Evolutionary conservation across 2,329 filamentous ascomycete genomes (phyloP).

Genomic region (Neurospora crassa): DNA sequence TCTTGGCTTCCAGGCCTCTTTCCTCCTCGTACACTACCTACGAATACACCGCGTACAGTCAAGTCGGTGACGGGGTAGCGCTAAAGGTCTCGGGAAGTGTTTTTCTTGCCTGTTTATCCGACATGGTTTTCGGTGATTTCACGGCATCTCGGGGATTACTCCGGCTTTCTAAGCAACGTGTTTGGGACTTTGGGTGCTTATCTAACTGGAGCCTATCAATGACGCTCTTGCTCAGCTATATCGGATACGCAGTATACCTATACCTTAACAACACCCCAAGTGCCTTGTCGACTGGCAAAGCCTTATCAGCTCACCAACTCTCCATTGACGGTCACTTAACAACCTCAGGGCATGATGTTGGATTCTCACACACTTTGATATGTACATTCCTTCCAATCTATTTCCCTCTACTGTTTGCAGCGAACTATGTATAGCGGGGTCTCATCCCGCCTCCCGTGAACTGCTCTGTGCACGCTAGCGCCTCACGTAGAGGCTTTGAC

Average conservation of each 20-base stretch:
- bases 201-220: background rate
- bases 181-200: background rate
- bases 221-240: background rate
- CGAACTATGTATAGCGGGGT: background rate
- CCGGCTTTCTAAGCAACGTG: background rate
- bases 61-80: background rate
- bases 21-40: background rate
- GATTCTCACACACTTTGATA: background rate
- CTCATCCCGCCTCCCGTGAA: background rate
- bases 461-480: background rate
- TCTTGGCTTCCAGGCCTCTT: background rate
- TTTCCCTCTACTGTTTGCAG: background rate
- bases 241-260: background rate
- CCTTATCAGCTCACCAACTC: background rate
- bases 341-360: background rate
- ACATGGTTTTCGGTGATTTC: slow-evolving; percentile 16
- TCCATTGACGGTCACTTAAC: background rate
- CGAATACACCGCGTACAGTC: background rate
- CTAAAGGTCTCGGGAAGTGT: background rate
- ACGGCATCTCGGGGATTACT: slow-evolving; percentile 12
- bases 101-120: slow-evolving; percentile 4
- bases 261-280: background rate
- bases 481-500: background rate
- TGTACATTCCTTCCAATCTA: background rate
- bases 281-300: slow-evolving; percentile 1